A percentile compares a stretch with the other conserved stretches of the same genome.
phyloP scores from a whole-genome alignment of 495 filamentous ascomycete genomes.

The Aspergillus kassunensis region DNA sequence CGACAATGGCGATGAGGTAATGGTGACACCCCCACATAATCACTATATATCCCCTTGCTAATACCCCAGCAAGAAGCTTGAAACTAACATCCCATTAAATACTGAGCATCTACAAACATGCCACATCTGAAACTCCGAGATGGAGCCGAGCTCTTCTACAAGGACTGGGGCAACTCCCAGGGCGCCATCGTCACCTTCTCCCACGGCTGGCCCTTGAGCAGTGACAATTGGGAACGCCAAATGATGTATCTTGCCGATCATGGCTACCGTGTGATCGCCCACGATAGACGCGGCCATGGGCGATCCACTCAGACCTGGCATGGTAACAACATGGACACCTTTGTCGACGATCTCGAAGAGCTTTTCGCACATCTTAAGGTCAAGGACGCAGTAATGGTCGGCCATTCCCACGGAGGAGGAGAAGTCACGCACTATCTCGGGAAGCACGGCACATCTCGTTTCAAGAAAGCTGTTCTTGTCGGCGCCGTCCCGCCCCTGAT shows the following conservation, averaged over 20 bases:
- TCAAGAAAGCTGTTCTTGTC: constrained; percentile 36
- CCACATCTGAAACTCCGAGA: constrained; percentile 30
- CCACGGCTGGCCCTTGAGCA: constrained; percentile 40
- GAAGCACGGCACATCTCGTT: constrained; percentile 30
- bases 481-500: constrained; percentile 35
- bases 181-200: constrained; percentile 31
- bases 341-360: constrained; percentile 34
- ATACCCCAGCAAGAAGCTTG: no score
- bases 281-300: constrained; percentile 42
- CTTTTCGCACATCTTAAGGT: constrained; percentile 32
- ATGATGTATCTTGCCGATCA: constrained; percentile 35
- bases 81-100: no score
- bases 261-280: constrained; percentile 39
- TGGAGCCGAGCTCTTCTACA: constrained; percentile 35
- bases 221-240: constrained; percentile 41
- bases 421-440: constrained; percentile 35
- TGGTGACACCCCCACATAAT: no score
- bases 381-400: constrained; percentile 32
- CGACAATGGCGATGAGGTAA: no score
- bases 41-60: no score
- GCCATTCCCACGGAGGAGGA: constrained; percentile 41
- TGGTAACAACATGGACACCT: constrained; percentile 36
- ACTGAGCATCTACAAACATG: no score
- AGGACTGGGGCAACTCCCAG: constrained; percentile 35
- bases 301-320: constrained; percentile 39